Base-by-base conservation (phyloP, 2,329 filamentous ascomycete species). In the Phialophora verrucosa region DNA sequence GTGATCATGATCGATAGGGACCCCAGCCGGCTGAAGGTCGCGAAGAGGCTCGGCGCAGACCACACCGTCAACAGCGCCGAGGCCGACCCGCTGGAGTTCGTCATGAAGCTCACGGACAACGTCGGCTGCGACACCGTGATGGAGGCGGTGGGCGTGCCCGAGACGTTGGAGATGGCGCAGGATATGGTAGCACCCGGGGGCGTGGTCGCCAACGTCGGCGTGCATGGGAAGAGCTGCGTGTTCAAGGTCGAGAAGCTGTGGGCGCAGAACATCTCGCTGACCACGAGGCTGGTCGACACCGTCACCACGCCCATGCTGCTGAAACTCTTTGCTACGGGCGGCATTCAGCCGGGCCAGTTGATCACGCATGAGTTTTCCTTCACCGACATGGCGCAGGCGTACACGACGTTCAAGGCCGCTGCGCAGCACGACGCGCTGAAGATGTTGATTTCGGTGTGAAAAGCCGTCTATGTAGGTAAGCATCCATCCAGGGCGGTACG, bases 91-190 rank as follows among this genome's bases (percentile, higher is more conserved):
- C 74, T 78, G 4, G 75, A 79, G 10, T 69, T 72, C 2, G 76
- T 85, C 1, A 78, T 77, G 70, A 74, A 74, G 0, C 68, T 85
- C 59, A 85, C 84, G 0, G 80, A 81, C n/a, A 82, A 80, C 1
- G 78, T 81, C 60, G 85, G 85, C 0, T 86, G 83, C 68, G 85
- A 88, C 65, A 78, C 83, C 0, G 85, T 88, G 0, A 85, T 87
- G 58, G 85, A 87, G 73, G 84, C 84, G 0, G 86, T 87, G 1
- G 85, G 85, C 0, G 76, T 84, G 8, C 83, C 83, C 0, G 78
- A 78, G 0, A 86, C 83, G 0, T 86, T 87, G 71, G 78, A 83
- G 17, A 75, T 86, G 50, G 83, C 81, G 60, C 85, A 88, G 73
- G 76, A 81, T 7, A 71, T 88, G 27, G 79, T 88, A 10, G 84